Base-by-base conservation (phyloP, 495 filamentous ascomycete species). In the Penicillium nucicola region DNA sequence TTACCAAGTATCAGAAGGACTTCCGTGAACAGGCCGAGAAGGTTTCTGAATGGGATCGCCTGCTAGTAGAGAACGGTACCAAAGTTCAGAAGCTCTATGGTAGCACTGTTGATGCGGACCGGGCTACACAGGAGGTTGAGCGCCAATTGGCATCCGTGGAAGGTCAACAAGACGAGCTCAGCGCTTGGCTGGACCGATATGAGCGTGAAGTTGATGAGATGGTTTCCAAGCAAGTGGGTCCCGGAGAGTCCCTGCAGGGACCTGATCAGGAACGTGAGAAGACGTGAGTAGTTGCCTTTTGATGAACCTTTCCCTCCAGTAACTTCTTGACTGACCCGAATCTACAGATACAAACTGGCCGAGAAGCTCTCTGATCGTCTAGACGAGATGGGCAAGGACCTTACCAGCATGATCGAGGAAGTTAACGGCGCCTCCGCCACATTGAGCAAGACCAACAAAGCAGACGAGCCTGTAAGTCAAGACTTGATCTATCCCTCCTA, bases 331-430 rank as follows among this genome's bases (percentile, higher is more conserved):
- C 55, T 68, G 37, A 69, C 45, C 44, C 52, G 39, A 17, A n/a
- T n/a, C n/a, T n/a, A n/a, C 52, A 83, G 79, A 19, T 96, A 95
- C 68, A 87, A 91, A 76, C 67, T 92, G 19, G 93, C 93, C 10
- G 92, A 97, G 76, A 90, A 87, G 67, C 77, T 97, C 37, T 88
- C 88, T 2, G 89, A 95, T 60, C 81, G 84, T 44, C 67, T 97
- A 59, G 89, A 90, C 35, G 88, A 90, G 47, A 95, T 96, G 87
- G 89, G 89, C 67, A 89, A 87, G 66, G 90, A 96, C 66, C 73
- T 97, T 42, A 79, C 79, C 34, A 88, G 85, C 69, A 97, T 99
- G 91, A 96, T 99, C 62, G 91, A 96, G 62, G 93, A 96, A 68
- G 93, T 97, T 62, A 99, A 99, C 62, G 81, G 82, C 48, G 90